These are phyloP conservation scores for Tetracladium setigerum DNA, from an alignment of 495 filamentous ascomycete species.

Conservation along the genomic window DNA sequence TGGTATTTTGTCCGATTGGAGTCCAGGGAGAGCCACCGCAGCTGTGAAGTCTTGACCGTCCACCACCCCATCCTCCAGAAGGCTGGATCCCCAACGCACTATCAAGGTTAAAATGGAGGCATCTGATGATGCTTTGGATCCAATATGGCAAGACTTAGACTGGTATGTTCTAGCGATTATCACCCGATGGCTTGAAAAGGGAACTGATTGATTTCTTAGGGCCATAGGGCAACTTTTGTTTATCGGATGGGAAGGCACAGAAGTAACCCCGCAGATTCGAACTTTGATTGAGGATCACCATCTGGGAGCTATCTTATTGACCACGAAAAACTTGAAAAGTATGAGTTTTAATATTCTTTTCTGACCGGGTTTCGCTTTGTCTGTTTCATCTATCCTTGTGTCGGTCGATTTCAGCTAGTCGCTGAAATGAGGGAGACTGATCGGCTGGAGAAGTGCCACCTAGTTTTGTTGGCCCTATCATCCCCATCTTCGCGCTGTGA, in stretches of 20 bases:
- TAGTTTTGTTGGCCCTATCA: too few relatives aligned
- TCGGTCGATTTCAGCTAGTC: background rate
- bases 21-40: too few relatives aligned
- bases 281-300: constrained; percentile 80
- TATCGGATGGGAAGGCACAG: constrained; percentile 90
- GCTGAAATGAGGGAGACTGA: background rate
- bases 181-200: background rate
- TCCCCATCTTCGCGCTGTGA: too few relatives aligned
- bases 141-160: constrained; percentile 63
- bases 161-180: constrained; percentile 32
- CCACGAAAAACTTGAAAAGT: constrained; percentile 92
- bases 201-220: constrained; percentile 31
- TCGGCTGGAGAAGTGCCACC: too few relatives aligned
- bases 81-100: too few relatives aligned
- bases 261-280: constrained; percentile 77
- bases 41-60: too few relatives aligned
- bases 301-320: constrained; percentile 73
- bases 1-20: too few relatives aligned
- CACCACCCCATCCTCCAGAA: too few relatives aligned
- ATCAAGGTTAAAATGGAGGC: constrained; percentile 16
- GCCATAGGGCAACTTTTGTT: constrained; percentile 86
- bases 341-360: constrained; percentile 12
- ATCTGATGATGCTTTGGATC: constrained; percentile 42
- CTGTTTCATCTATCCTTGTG: constrained; percentile 5
- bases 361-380: too few relatives aligned